Base-by-base conservation (phyloP, 805 yeast species). In the Yarrowia sp. region DNA sequence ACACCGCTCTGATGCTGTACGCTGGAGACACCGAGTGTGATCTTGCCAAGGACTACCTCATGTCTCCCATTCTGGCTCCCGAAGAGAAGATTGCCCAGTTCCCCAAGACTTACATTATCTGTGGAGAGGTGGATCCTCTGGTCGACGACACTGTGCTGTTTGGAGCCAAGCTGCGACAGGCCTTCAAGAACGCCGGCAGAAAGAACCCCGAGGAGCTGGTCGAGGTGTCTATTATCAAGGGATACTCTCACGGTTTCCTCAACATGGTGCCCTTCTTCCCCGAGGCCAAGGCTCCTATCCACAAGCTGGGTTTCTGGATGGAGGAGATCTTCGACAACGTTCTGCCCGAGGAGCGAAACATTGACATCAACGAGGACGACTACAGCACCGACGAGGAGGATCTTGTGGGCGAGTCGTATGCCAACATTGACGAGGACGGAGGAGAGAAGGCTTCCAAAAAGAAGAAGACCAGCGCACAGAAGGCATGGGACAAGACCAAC, bases 51-150 rank as follows among this genome's bases (percentile, higher is more conserved):
- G 77, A 74, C 60, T 74, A 69, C 24, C 46, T 73, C 13, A 66
- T 74, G 39, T 74, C 76, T 12, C 76, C 76, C 6, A 64, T 73
- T 14, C 66, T 70, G 33, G 76, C 76, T 36, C 77, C 77, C 20
- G 40, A 64, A 4, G 70, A 71, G 52, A 64, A 74, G 20, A 68
- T 74, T 17, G 73, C 72, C 4, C 63, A 69, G 69, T 74, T 74
- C 61, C 77, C 76, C 17, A 72, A 74, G 53, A 73, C 73, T 38
- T 74, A 75, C 68, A 69, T 74, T 68, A 65, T 74, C 20, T 72
- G 76, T 46, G 76, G 76, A 17, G 76, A 74, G 52, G 76, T 74
- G 15, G 76, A 74, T 70, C 76, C 76, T 7, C 60, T 74, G 38
- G 77, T 75, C 20, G 76, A 74, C 50, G 76, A 75, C 50, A 71